Evolutionary conservation across 345 rosid species (phyloP).

Genomic region (Sonneratia alba): DNA sequence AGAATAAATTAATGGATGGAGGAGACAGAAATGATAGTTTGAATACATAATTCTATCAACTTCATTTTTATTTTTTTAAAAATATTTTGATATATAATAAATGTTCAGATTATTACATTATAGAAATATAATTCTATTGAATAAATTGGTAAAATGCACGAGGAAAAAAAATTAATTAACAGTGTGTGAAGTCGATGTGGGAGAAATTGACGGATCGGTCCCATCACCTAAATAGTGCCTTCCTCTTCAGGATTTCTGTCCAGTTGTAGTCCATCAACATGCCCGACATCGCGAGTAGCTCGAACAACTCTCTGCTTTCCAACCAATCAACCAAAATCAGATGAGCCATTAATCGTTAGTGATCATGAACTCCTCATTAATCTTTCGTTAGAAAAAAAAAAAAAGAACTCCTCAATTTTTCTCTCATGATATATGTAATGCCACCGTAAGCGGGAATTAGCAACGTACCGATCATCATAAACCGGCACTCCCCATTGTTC

Average conservation of each 20-base stretch:
- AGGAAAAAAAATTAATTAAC: no score
- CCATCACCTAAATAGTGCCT: constrained; percentile 49
- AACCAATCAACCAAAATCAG: background rate
- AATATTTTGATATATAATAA: no score
- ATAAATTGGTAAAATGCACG: no score
- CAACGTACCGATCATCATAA: constrained; percentile 79
- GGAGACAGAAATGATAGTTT: background rate
- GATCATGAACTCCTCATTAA: no score
- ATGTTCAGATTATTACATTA: no score
- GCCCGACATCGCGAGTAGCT: constrained; percentile 77
- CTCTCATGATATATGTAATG: background rate
- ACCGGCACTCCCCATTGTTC: constrained; percentile 95
- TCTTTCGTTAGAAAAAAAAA: no score
- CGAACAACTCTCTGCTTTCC: constrained; percentile 63
- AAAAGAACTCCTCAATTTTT: background rate
- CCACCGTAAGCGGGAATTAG: background rate
- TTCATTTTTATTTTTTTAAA: no score
- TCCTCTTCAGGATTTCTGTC: constrained; percentile 87
- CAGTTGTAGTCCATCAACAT: constrained; percentile 98
- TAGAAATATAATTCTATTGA: no score
- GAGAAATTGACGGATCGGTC: background rate
- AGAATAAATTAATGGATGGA: background rate
- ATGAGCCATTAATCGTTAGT: no score
- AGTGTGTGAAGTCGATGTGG: no score
- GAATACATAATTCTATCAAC: no score